Percentiles rank a stretch among this genome's conserved stretches.
These are phyloP conservation scores for Xylariaceae sp. DNA, from an alignment of 2,329 filamentous ascomycete species.

Conservation along the genomic window DNA sequence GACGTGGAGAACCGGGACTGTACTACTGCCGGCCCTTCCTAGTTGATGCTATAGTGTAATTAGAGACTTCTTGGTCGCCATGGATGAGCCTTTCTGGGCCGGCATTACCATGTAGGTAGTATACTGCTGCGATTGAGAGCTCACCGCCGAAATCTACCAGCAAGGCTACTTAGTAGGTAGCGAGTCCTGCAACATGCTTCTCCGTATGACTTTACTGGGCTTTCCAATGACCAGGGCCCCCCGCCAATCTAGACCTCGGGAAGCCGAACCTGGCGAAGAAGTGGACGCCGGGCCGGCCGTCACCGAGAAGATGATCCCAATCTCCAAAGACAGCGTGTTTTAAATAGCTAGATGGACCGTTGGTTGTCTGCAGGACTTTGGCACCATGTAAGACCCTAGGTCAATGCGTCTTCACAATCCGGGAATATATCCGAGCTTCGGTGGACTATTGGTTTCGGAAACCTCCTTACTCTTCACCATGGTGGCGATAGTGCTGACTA, in stretches of 20 bases:
- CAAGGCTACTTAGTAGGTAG: too few relatives aligned
- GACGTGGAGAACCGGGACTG: too few relatives aligned
- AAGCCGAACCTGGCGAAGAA: constrained; percentile 3
- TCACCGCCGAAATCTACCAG: neutral
- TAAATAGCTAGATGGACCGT: neutral
- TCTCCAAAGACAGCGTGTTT: constrained; percentile 2
- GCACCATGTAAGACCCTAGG: too few relatives aligned
- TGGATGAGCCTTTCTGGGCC: too few relatives aligned
- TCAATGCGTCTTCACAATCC: too few relatives aligned
- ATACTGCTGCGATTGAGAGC: constrained; percentile 16
- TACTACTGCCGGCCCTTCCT: neutral
- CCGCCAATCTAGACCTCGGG: constrained; percentile 16
- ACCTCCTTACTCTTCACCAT: neutral
- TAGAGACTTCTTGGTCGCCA: too few relatives aligned
- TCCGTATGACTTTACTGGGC: neutral
- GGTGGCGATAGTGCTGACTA: neutral
- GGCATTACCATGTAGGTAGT: constrained; percentile 9
- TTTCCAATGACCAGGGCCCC: neutral
- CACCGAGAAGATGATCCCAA: constrained; percentile 19
- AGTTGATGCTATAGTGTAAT: neutral
- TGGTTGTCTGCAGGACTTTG: too few relatives aligned
- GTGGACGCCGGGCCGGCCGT: constrained; percentile 21
- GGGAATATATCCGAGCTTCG: too few relatives aligned
- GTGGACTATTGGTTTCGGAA: neutral
- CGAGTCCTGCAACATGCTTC: too few relatives aligned